A percentile compares a stretch with the other conserved stretches of the same genome.
These are phyloP conservation scores for Fusarium transvaalense DNA, from an alignment of 2,329 filamentous ascomycete species.

Conservation along the genomic window DNA sequence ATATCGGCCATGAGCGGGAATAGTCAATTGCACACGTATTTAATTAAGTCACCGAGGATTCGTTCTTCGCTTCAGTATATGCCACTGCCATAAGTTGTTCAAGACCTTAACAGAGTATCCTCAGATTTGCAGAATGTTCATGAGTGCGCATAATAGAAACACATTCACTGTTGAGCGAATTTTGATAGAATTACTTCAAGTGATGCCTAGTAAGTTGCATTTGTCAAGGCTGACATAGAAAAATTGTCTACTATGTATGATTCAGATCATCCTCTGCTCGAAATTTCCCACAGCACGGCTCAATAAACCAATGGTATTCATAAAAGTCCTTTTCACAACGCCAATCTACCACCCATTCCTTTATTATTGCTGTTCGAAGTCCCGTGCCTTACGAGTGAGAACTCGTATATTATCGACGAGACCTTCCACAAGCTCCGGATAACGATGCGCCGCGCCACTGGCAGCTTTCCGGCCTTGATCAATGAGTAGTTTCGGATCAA, in stretches of 20 bases:
- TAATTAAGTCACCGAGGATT: background rate
- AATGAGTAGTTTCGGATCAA: constrained; percentile 72
- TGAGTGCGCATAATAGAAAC: no score
- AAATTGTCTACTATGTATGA: background rate
- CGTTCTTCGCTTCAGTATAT: background rate
- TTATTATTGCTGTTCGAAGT: constrained; percentile 42
- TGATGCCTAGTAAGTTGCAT: background rate
- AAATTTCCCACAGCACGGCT: background rate
- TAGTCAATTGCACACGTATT: background rate
- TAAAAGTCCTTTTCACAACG: constrained; percentile 5
- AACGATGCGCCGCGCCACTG: constrained; percentile 67
- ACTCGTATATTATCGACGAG: constrained; percentile 80
- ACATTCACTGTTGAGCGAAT: background rate
- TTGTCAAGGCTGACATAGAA: background rate
- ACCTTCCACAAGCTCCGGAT: constrained; percentile 76
- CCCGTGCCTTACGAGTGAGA: constrained; percentile 62
- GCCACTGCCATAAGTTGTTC: no score
- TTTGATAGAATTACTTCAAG: background rate
- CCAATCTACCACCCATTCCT: background rate
- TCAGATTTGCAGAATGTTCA: background rate
- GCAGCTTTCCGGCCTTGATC: constrained; percentile 73
- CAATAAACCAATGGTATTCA: constrained; percentile 3
- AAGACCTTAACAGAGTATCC: background rate
- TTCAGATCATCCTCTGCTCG: background rate
- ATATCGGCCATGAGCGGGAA: constrained; percentile 21